phyloP scores from a whole-genome alignment of 768 basidiomycete genomes.

The Calvatia gigantea region DNA sequence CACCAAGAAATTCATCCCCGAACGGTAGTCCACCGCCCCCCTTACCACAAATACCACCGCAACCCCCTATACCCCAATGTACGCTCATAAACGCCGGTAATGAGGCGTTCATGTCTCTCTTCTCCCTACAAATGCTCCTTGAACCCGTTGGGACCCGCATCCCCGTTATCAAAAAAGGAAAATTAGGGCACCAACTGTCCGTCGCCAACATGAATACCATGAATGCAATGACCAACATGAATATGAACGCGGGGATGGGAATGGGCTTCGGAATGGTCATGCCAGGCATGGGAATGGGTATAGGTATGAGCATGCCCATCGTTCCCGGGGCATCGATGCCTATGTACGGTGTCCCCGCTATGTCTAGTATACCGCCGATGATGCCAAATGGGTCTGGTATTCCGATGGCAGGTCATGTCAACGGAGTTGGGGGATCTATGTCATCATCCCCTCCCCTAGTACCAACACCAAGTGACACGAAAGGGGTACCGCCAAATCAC shows the following conservation, averaged over 20 bases:
- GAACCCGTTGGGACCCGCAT: constrained; percentile 45
- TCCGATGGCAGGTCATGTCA: constrained; percentile 5
- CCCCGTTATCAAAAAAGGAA: constrained; percentile 31
- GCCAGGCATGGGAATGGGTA: constrained; percentile 7
- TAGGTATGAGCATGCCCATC: constrained; percentile 13
- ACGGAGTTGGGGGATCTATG: not conserved
- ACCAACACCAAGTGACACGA: not conserved
- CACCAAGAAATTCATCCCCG: not conserved
- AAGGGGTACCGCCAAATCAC: not conserved
- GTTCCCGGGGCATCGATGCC: constrained; percentile 14
- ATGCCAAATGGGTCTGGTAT: not conserved
- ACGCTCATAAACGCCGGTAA: constrained; percentile 75
- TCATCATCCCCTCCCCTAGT: not conserved
- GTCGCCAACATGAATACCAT: constrained; percentile 7
- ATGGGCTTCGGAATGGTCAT: constrained; percentile 10
- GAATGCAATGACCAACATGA: constrained; percentile 15
- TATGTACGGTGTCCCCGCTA: constrained; percentile 12
- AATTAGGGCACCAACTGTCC: constrained; percentile 12
- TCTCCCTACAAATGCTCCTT: constrained; percentile 65
- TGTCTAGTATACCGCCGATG: constrained; percentile 11
- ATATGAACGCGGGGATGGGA: not conserved
- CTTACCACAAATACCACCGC: constrained; percentile 9
- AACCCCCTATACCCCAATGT: constrained; percentile 33
- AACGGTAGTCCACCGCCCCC: constrained; percentile 13
- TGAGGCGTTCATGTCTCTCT: constrained; percentile 67